These are phyloP conservation scores for Cryphonectria nitschkei DNA, from an alignment of 2,329 filamentous ascomycete genomes.

Conservation along the genomic window DNA sequence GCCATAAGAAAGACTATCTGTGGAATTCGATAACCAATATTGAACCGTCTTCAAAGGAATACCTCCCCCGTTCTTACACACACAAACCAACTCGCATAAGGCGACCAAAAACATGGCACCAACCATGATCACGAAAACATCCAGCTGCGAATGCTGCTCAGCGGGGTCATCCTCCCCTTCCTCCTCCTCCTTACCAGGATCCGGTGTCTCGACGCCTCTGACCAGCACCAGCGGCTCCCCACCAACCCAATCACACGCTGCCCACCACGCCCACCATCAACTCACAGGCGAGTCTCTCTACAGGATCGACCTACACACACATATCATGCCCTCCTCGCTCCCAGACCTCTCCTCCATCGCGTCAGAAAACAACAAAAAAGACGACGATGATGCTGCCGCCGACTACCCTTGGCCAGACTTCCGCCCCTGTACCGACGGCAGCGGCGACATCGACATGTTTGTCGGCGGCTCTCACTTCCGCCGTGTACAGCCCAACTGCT, in stretches of 20 bases:
- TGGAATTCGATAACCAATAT: neutral
- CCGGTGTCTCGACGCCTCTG: conserved; percentile 25
- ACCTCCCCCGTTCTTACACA: too few relatives aligned
- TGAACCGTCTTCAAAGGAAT: neutral
- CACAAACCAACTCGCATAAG: too few relatives aligned
- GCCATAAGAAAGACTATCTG: neutral
- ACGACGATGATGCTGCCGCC: conserved; percentile 35
- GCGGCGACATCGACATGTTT: conserved; percentile 40
- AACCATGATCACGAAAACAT: conserved; percentile 14
- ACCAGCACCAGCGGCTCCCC: conserved; percentile 28
- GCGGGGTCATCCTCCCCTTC: conserved; percentile 15
- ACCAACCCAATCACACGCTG: conserved; percentile 16
- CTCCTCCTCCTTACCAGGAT: conserved; percentile 14
- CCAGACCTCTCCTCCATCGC: conserved; percentile 48
- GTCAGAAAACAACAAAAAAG: conserved; percentile 39
- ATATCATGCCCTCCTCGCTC: conserved; percentile 43
- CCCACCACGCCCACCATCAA: conserved; percentile 11
- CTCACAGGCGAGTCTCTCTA: conserved; percentile 35
- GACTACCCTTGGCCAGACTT: conserved; percentile 39
- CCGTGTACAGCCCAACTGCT: conserved; percentile 40
- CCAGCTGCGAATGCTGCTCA: conserved; percentile 25
- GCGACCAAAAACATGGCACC: conserved; percentile 19
- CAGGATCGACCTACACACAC: conserved; percentile 43
- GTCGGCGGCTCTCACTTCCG: conserved; percentile 40
- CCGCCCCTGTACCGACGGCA: conserved; percentile 32